Evolutionary conservation across 2,329 filamentous ascomycete genomes (phyloP).

Genomic region (Graphium sp.): DNA sequence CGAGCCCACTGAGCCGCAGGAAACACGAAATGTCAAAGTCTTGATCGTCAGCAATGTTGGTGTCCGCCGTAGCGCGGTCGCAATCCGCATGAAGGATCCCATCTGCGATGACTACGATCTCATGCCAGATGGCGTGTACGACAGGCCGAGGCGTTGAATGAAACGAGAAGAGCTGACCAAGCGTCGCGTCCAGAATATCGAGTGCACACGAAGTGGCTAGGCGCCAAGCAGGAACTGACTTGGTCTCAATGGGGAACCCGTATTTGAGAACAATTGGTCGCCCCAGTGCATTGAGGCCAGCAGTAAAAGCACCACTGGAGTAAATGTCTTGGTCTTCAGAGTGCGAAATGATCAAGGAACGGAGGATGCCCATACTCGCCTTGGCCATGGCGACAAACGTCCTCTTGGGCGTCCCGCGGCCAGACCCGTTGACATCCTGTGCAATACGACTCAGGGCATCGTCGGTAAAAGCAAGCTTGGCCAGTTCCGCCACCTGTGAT

Average conservation of each 20-base stretch:
- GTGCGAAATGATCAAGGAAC: conserved; percentile 41
- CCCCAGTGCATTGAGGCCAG: conserved; percentile 49
- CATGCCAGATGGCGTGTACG: conserved; percentile 50
- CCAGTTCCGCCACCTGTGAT: conserved; percentile 51
- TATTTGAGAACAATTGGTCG: conserved; percentile 69
- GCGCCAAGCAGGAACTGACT: conserved; percentile 59
- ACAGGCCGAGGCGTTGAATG: conserved; percentile 24
- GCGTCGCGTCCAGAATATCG: conserved; percentile 46
- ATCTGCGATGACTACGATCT: conserved; percentile 45
- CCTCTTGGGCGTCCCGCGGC: conserved; percentile 31
- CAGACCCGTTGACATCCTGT: too few species aligned
- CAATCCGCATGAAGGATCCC: conserved; percentile 55
- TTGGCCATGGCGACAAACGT: conserved; percentile 87
- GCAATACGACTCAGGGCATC: conserved; percentile 13
- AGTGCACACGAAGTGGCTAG: conserved; percentile 59
- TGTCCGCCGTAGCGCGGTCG: conserved; percentile 21
- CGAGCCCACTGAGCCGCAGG: conserved; percentile 46
- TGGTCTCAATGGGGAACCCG: conserved; percentile 54
- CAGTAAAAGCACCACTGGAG: conserved; percentile 45
- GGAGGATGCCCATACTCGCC: conserved; percentile 55
- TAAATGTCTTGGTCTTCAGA: conserved; percentile 52
- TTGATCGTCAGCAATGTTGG: conserved; percentile 48
- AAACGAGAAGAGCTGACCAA: conserved; percentile 40
- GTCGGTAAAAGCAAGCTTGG: conserved; percentile 47
- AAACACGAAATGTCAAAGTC: conserved; percentile 69